These are phyloP conservation scores for Aegilops speltoides DNA, from an alignment of 176 grass and related monocot genomes.

Conservation along the genomic window DNA sequence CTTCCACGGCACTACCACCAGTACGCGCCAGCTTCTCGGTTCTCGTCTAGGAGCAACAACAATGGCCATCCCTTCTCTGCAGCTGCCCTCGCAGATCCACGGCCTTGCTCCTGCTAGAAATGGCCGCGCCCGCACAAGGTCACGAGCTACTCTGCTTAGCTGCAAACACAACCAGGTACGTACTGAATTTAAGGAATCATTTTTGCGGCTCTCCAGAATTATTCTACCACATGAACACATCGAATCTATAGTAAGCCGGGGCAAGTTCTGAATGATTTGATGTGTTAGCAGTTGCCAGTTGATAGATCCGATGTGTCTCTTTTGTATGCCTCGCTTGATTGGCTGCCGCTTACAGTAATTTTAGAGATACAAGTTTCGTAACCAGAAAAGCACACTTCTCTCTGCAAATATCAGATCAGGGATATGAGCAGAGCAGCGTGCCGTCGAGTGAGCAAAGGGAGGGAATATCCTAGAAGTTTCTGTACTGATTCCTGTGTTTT, in stretches of 20 bases:
- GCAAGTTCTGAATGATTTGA: no score
- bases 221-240: neutral
- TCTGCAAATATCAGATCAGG: neutral
- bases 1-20: slow-evolving; percentile 34
- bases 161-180: slow-evolving; percentile 36
- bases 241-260: no score
- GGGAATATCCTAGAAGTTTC: neutral
- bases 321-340: no score
- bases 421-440: neutral
- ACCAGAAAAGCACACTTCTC: neutral
- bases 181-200: neutral
- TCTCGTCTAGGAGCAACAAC: neutral
- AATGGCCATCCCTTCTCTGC: slow-evolving; percentile 27
- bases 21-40: neutral
- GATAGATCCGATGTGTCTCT: no score
- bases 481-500: neutral
- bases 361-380: neutral
- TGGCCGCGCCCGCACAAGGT: neutral
- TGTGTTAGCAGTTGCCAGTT: no score
- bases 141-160: neutral
- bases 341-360: neutral
- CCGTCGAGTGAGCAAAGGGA: neutral
- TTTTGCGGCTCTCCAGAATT: neutral
- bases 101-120: slow-evolving; percentile 26
- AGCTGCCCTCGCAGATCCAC: neutral